A percentile compares a stretch with the other conserved stretches of the same genome.
Evolutionary conservation across 192 early-diverging fungal species (phyloP).

Genomic region (Backusella morwellensis): DNA sequence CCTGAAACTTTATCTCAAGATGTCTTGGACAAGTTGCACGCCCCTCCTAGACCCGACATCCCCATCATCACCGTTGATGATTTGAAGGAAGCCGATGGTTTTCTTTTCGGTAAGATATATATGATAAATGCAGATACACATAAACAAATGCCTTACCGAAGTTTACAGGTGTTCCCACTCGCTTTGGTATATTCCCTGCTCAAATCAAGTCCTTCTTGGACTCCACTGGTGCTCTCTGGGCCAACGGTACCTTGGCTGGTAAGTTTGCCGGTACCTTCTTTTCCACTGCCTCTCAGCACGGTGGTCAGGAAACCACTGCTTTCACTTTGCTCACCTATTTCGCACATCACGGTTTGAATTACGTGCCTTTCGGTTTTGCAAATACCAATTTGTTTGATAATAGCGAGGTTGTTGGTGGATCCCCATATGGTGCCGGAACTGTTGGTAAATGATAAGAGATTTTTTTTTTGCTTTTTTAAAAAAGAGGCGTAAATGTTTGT

Average conservation of each 20-base stretch:
- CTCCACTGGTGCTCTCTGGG: slow-evolving; percentile 36
- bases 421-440: slow-evolving; percentile 28
- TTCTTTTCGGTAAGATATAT: slow-evolving; percentile 49
- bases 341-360: slow-evolving; percentile 76
- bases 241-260: slow-evolving; percentile 53
- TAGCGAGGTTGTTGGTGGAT: slow-evolving; percentile 21
- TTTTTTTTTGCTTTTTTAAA: not conserved
- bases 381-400: slow-evolving; percentile 49
- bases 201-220: slow-evolving; percentile 64
- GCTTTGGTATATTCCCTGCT: slow-evolving; percentile 70
- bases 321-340: slow-evolving; percentile 60
- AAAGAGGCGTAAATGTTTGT: not conserved
- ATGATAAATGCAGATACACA: not conserved
- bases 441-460: not conserved
- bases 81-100: slow-evolving; percentile 48
- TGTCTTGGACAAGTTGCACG: slow-evolving; percentile 52
- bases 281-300: slow-evolving; percentile 70
- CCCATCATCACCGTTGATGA: slow-evolving; percentile 42
- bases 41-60: slow-evolving; percentile 41
- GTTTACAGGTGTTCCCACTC: slow-evolving; percentile 51
- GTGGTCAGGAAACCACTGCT: slow-evolving; percentile 77
- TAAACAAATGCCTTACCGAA: not conserved
- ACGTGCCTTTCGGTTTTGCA: slow-evolving; percentile 65
- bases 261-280: slow-evolving; percentile 77
- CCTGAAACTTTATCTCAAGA: slow-evolving; percentile 58